These are phyloP conservation scores for Dunaliella primolecta DNA, from an alignment of 139 green algal species.

Conservation along the genomic window DNA sequence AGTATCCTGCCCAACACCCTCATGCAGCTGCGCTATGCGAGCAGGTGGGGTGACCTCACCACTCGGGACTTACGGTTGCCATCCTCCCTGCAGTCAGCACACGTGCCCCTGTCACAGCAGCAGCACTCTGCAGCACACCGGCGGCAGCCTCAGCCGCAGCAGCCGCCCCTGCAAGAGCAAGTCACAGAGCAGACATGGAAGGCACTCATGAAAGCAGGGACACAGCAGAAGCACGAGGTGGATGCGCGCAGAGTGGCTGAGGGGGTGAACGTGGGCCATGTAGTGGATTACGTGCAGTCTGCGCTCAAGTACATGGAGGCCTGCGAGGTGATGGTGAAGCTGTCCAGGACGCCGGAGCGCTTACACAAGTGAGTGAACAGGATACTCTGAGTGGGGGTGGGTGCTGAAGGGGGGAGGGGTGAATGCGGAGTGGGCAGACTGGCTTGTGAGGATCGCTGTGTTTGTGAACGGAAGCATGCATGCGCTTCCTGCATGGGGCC, in stretches of 20 bases:
- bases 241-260: background rate
- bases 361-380: background rate
- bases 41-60: background rate
- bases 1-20: background rate
- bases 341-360: background rate
- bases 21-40: background rate
- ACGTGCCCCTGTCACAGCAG: too few relatives aligned
- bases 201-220: background rate
- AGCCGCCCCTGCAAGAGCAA: too few relatives aligned
- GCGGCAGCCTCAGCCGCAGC: too few relatives aligned
- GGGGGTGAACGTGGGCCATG: background rate
- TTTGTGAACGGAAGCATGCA: too few relatives aligned
- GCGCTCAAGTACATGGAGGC: constrained; percentile 26
- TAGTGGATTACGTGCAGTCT: constrained; percentile 4
- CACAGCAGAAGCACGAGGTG: background rate
- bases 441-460: too few relatives aligned
- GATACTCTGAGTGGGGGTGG: background rate
- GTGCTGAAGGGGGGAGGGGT: too few relatives aligned
- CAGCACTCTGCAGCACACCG: too few relatives aligned
- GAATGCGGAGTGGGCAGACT: too few relatives aligned
- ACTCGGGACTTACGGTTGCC: background rate
- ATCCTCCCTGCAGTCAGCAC: background rate
- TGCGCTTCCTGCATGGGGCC: too few relatives aligned
- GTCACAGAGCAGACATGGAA: background rate
- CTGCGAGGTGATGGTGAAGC: constrained; percentile 12